phyloP scores from a whole-genome alignment of 2,329 filamentous ascomycete genomes.

The Gremmenia infestans region DNA sequence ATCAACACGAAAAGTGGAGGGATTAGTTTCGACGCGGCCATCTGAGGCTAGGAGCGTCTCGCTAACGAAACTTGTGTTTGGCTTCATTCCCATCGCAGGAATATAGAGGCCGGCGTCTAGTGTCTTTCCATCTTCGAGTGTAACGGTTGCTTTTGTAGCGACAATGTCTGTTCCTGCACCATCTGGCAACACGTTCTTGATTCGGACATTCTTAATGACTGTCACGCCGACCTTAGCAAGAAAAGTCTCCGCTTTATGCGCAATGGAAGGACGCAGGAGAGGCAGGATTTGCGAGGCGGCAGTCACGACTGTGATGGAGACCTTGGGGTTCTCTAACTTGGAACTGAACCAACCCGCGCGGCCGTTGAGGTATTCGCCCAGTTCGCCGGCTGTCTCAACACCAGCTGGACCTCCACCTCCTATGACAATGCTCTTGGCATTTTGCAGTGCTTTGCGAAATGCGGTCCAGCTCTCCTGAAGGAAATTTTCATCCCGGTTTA shows the following conservation, averaged over 20 bases:
- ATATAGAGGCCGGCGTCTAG: conserved; percentile 45
- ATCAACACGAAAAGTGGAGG: conserved; percentile 35
- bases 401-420: conserved; percentile 41
- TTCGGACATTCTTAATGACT: conserved; percentile 38
- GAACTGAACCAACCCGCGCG: conserved; percentile 35
- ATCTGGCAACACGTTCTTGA: conserved; percentile 32
- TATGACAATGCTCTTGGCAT: conserved; percentile 40
- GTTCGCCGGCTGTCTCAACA: conserved; percentile 44
- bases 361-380: conserved; percentile 48
- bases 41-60: conserved; percentile 30
- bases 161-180: conserved; percentile 29
- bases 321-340: conserved; percentile 32
- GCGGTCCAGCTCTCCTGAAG: conserved; percentile 34
- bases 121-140: conserved; percentile 36
- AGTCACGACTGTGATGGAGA: conserved; percentile 42
- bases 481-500: conserved; percentile 33
- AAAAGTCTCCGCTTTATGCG: conserved; percentile 36
- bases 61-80: conserved; percentile 39
- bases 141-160: conserved; percentile 31
- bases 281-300: conserved; percentile 37
- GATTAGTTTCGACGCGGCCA: conserved; percentile 36
- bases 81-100: conserved; percentile 37
- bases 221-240: conserved; percentile 43
- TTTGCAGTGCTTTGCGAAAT: conserved; percentile 38
- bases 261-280: conserved; percentile 35